Evolutionary conservation across 2,329 filamentous ascomycete genomes (phyloP), one percentile per base, ranked within the genome.

Genomic region (Cercospora sp.): DNA sequence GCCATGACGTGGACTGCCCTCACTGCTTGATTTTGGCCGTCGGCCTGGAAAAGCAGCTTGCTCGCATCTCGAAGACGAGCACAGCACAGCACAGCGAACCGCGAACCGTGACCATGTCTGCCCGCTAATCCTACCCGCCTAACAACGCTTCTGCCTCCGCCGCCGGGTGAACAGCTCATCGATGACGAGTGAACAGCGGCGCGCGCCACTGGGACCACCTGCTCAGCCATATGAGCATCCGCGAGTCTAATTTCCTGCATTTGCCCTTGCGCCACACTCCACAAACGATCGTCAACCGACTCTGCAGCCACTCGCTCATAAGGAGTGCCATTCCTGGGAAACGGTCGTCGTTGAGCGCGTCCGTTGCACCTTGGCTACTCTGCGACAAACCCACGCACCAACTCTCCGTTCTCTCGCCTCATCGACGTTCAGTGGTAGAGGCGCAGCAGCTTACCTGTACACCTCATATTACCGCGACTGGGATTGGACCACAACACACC

Each of bases 241-340:
- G 49, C 49, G n/a, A 59, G 57, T 18, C 59, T 45, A 61, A 61
- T 61, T 45, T 61, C 59, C 59, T 43, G 34, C 18, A 10, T 18
- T 40, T 43, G 58, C 58, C 59, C 59, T 49, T 61, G 59, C 59
- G 59, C 59, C 59, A 49, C 59, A 53, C 61, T 34, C 40, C 45
- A 53, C 61, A 28, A 63, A 43, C n/a, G 28, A 24, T 13, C 18
- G 45, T 16, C 58, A 24, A 12, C 26, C 61, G 18, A 24, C 24
- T 21, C 21, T 16, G 26, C 61, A 26, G 49, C 49, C 49, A 53
- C 43, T n/a, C n/a, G 30, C 32, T 63, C 61, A 63, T 63, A 61
- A 61, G 37, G 37, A 45, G 37, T 13, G 49, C 21, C 49, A 53
- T 53, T 53, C 24, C 49, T 26, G 24, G 49, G 49, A 55, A 55